Conservation (phyloP, 2,329 filamentous ascomycete species). For the Sclerotinia sclerotiorum region DNA sequence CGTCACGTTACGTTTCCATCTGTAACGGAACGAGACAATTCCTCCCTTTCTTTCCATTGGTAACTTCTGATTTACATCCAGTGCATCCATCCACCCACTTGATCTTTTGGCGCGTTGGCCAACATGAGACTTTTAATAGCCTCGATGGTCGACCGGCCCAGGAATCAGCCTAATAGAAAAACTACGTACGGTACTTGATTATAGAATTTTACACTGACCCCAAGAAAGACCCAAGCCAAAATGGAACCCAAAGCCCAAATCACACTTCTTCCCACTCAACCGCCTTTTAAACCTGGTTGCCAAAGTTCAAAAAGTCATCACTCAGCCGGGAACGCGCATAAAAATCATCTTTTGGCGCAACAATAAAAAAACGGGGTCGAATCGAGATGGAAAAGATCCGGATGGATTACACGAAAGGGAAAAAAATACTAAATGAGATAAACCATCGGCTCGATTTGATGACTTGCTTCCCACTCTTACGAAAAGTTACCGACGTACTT, state of each 20-base stretch:
- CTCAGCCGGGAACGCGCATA: conserved; percentile 14
- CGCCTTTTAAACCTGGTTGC: conserved; percentile 1
- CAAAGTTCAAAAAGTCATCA: neutral
- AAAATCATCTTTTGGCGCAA: conserved; percentile 9
- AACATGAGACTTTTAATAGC: conserved; percentile 24
- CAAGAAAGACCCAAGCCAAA: neutral
- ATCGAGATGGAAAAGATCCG: conserved; percentile 26
- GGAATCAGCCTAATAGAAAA: conserved; percentile 18
- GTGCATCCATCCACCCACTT: conserved; percentile 23
- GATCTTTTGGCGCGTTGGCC: conserved; percentile 27
- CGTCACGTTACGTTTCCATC: conserved; percentile 24
- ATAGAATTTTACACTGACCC: conserved; percentile 12
- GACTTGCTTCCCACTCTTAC: conserved; percentile 27
- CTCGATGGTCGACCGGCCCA: conserved; percentile 10
- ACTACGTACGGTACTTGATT: conserved; percentile 22
- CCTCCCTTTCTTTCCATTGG: neutral
- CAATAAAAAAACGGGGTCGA: conserved; percentile 7
- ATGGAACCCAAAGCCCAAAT: neutral
- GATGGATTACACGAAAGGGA: conserved; percentile 28
- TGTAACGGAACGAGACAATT: neutral
- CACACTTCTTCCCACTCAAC: neutral
- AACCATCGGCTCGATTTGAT: conserved; percentile 15
- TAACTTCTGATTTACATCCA: conserved; percentile 20
- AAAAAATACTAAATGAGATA: conserved; percentile 25
- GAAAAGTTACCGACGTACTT: conserved; percentile 22